Conservation (phyloP, 116 monocot species). For the Papilionanthe hybrid region DNA sequence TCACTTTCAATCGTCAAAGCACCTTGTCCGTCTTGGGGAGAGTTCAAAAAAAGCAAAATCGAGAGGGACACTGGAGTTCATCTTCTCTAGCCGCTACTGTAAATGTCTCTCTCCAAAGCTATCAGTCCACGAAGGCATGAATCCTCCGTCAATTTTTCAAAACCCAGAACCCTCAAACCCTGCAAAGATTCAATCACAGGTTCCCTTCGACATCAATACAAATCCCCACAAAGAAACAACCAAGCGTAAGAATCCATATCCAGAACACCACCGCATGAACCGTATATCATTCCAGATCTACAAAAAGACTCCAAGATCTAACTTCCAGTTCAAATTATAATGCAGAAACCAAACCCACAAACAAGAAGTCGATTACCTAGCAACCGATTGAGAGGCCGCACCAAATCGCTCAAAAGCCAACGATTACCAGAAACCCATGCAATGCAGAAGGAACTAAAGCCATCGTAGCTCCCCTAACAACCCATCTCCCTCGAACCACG, state of each 20-base stretch:
- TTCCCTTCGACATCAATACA: not conserved
- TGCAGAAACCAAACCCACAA: not conserved
- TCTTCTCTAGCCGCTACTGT: constrained; percentile 6
- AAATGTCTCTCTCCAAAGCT: not conserved
- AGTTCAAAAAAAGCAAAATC: constrained; percentile 90
- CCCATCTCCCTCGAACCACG: not conserved
- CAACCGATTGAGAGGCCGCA: not conserved
- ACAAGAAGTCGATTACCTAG: not conserved
- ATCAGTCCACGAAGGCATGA: not conserved
- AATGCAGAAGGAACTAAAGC: constrained; percentile 11
- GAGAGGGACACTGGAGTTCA: constrained; percentile 54
- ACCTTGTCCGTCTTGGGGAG: constrained; percentile 57
- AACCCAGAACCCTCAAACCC: constrained; percentile 11
- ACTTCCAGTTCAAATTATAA: not conserved
- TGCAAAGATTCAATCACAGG: constrained; percentile 9
- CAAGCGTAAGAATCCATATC: not conserved
- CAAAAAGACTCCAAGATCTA: constrained; percentile 10
- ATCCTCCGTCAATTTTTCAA: not conserved
- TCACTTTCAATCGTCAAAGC: not conserved
- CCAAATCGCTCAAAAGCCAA: constrained; percentile 9
- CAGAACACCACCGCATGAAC: not conserved
- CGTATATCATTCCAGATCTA: constrained; percentile 23
- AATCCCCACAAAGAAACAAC: not conserved
- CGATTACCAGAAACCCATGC: constrained; percentile 11
- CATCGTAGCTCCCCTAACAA: not conserved